Conservation (phyloP, 345 rosid species). For the Melaleuca quinquenervia region DNA sequence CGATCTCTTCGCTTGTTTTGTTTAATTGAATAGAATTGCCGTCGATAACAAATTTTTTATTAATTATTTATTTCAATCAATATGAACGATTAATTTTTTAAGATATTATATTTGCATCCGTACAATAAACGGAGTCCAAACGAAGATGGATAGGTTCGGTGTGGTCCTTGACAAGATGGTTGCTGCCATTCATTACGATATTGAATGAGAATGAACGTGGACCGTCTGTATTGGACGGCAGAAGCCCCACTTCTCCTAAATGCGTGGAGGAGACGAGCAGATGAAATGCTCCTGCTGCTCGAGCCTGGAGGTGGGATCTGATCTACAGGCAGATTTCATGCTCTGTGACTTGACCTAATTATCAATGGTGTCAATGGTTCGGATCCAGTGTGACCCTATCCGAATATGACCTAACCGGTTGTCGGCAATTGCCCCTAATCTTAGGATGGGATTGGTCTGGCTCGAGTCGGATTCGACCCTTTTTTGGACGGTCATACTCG, state of each 20-base stretch:
- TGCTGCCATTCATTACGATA: background rate
- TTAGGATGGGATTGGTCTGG: accelerated
- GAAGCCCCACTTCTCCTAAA: background rate
- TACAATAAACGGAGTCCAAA: too few relatives aligned
- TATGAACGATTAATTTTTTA: background rate
- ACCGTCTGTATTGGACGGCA: background rate
- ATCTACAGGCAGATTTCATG: background rate
- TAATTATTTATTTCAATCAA: too few relatives aligned
- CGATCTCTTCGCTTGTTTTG: too few relatives aligned
- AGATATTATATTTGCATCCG: background rate
- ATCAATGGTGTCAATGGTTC: background rate
- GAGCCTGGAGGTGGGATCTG: background rate
- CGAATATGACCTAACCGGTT: background rate
- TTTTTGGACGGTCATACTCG: background rate
- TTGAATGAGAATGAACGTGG: background rate
- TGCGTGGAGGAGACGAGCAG: background rate
- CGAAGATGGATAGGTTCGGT: too few relatives aligned
- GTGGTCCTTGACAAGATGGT: background rate
- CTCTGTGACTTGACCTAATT: background rate
- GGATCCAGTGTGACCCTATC: background rate
- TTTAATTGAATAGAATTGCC: too few relatives aligned
- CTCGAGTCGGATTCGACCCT: background rate
- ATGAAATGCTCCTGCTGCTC: background rate
- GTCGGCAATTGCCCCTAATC: background rate
- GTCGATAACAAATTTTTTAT: too few relatives aligned